Base-by-base conservation (phyloP, 2,329 filamentous ascomycete species). In the Talaromyces sp. region DNA sequence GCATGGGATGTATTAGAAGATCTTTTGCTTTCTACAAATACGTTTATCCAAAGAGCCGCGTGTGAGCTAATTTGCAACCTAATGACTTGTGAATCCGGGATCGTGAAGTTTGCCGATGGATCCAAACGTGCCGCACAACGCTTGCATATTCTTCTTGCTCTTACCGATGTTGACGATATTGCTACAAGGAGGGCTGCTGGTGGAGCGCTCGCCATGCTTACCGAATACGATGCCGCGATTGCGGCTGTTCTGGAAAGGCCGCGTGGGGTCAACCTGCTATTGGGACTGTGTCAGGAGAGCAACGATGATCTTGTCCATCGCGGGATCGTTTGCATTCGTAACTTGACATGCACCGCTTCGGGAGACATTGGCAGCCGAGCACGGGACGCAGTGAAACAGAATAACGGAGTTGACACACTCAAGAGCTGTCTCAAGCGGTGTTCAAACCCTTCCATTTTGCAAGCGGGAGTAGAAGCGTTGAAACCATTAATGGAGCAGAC, bases 11-110 rank as follows among this genome's bases (percentile, higher is more conserved):
- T 86, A 21, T 82, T 96, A 50, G 95, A 98, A 73, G 91, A 97
- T 66, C 84, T 93, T 19, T 80, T 98, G 1, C 83, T 98, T 1
- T 89, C 86, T 14, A 84, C 85, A 51, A 95, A 96, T 71, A 76
- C 81, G 1, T 82, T 89, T 64, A 84, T 99, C 19, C 88, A 89
- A 59, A 90, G 93, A 56, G 93, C 93, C 0, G 85, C 91, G 0
- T 90, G 91, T 27, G 93, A 99, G 73, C 82, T 99, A 2, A 82
- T 97, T 24, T 99, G 95, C 78, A 99, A 99, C 69, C 82, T 99
- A 62, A 79, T 77, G 69, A 76, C 75, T 21, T 78, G 76, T 61
- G 74, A 80, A 50, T 67, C 74, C 1, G 79, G 78, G 3, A 67
- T 80, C 13, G 74, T 74, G 56, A 77, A 79, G 58, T 81, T 80